phyloP scores from a whole-genome alignment of 768 basidiomycete species.

The Rhodotorula toruloides region DNA sequence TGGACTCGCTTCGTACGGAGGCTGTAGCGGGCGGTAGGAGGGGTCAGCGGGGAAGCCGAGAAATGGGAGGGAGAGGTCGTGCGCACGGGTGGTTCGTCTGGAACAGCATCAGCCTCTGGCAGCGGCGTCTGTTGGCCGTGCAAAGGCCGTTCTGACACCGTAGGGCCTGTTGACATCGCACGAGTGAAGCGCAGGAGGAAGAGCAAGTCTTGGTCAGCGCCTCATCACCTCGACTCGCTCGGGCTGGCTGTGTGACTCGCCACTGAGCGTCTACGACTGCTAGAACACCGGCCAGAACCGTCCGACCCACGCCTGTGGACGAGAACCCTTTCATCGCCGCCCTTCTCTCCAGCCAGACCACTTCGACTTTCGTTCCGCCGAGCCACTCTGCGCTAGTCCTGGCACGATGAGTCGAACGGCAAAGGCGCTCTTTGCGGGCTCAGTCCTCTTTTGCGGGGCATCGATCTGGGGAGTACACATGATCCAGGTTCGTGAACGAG shows the following conservation, averaged over 20 bases:
- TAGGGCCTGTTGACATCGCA: background rate
- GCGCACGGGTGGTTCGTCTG: conserved; percentile 28
- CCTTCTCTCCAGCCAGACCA: too few species aligned
- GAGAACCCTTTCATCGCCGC: too few species aligned
- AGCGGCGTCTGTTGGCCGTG: background rate
- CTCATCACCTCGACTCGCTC: too few species aligned
- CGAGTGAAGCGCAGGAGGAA: background rate
- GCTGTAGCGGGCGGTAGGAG: conserved; percentile 2
- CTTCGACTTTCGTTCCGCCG: too few species aligned
- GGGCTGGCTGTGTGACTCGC: too few species aligned
- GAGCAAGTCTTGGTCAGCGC: background rate
- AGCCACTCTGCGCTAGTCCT: too few species aligned
- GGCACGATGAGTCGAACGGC: conserved; percentile 21
- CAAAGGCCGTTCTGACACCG: background rate
- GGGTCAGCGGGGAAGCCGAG: background rate
- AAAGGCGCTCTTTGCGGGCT: conserved; percentile 23
- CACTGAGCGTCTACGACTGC: too few species aligned
- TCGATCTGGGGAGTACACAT: conserved; percentile 37
- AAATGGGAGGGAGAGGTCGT: background rate
- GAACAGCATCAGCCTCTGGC: conserved; percentile 3
- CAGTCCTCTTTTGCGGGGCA: conserved; percentile 14
- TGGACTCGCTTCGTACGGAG: conserved; percentile 26
- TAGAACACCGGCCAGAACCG: too few species aligned
- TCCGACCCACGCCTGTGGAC: too few species aligned
- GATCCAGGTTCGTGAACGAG: conserved; percentile 35